Evolutionary conservation across 805 yeast species (phyloP).

Genomic region (Dipodascus geniculatus): DNA sequence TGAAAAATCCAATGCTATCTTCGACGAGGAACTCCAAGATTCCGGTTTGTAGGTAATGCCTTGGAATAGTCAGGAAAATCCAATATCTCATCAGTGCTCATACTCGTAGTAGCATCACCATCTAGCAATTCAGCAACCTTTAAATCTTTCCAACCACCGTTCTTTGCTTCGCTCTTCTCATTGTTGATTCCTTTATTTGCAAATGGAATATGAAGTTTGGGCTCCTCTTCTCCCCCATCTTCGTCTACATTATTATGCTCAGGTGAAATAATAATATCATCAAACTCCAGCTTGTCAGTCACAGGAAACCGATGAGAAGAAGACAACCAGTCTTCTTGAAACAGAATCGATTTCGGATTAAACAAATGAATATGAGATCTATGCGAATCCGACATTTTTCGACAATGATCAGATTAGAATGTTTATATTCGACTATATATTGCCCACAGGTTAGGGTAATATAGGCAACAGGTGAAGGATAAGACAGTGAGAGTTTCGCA

Average conservation of each 20-base stretch:
- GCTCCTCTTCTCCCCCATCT: not conserved
- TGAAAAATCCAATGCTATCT: not conserved
- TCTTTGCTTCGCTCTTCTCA: not conserved
- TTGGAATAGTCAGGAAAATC: not conserved
- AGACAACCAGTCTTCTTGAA: constrained; percentile 1
- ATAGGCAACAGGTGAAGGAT: too few species aligned
- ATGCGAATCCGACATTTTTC: not conserved
- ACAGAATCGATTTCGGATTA: not conserved
- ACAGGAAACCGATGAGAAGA: not conserved
- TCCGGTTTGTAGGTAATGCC: not conserved
- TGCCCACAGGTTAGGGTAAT: too few species aligned
- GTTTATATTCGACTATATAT: too few species aligned
- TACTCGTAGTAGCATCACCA: not conserved
- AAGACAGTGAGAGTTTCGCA: not conserved
- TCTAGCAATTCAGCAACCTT: not conserved
- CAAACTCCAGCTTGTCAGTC: not conserved
- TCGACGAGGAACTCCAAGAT: not conserved
- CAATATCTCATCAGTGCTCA: not conserved
- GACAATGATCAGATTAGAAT: too few species aligned
- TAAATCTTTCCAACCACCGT: not conserved
- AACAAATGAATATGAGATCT: not conserved
- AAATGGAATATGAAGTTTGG: not conserved
- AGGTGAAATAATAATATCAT: not conserved
- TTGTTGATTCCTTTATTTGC: not conserved
- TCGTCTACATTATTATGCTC: not conserved